Conservation (phyloP, 2,329 filamentous ascomycete genomes). For the Paecilomyces dactylethromorphus region DNA sequence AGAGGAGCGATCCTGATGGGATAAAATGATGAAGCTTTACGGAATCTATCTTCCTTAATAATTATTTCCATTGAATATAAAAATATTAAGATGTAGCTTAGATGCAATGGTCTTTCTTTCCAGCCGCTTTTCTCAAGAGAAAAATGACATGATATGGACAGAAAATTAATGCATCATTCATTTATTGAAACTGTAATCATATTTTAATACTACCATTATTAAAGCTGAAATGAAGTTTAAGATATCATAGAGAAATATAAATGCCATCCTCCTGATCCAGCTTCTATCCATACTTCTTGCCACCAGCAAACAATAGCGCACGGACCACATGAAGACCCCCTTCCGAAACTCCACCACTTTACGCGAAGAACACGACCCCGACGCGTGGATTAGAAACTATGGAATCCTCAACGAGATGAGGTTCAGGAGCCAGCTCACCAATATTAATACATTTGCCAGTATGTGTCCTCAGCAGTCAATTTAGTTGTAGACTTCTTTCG, state of each 20-base stretch:
- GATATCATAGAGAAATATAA: no score
- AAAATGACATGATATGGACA: no score
- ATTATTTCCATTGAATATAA: not conserved
- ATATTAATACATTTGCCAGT: constrained; percentile 49
- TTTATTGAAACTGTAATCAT: no score
- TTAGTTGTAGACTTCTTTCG: no score
- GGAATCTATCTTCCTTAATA: not conserved
- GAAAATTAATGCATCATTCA: no score
- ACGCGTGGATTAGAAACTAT: not conserved
- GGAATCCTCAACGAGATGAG: constrained; percentile 34
- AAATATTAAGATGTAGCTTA: not conserved
- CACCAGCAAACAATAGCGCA: not conserved
- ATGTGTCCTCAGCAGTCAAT: constrained; percentile 17
- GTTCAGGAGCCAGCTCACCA: constrained; percentile 48
- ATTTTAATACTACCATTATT: no score
- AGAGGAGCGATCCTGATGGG: constrained; percentile 3
- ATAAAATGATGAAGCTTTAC: not conserved
- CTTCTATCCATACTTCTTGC: not conserved
- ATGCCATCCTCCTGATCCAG: no score
- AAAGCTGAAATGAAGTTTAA: no score
- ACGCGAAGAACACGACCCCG: constrained; percentile 1
- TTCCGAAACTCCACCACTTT: not conserved
- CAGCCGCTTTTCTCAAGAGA: not conserved
- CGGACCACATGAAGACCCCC: not conserved
- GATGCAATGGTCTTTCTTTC: not conserved